phyloP scores from a whole-genome alignment of 352 stramenopile genomes.

The Pythium phragmiticola region DNA sequence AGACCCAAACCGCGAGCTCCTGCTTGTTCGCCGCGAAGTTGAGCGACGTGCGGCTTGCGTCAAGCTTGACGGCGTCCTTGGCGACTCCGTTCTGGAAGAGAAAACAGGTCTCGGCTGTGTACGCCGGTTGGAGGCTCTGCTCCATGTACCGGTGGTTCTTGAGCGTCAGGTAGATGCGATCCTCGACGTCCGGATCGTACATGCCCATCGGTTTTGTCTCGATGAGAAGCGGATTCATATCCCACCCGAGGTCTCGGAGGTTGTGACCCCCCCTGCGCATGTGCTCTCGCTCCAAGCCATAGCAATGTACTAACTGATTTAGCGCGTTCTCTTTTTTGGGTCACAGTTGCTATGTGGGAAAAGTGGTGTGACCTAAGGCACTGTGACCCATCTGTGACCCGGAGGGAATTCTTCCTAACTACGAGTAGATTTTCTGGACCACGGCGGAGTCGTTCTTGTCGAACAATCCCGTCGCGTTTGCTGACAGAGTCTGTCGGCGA shows the following conservation, averaged over 20 bases:
- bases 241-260: background rate
- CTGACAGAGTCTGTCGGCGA: background rate
- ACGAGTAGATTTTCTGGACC: conserved; percentile 3
- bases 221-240: background rate
- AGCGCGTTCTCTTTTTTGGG: too few relatives aligned
- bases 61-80: conserved; percentile 3
- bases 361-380: too few relatives aligned
- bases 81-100: conserved; percentile 11
- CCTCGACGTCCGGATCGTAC: background rate
- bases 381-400: too few relatives aligned
- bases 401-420: too few relatives aligned
- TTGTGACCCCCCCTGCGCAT: too few relatives aligned
- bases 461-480: background rate
- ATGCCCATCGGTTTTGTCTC: background rate
- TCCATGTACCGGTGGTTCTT: conserved; percentile 14
- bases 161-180: background rate
- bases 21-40: conserved; percentile 14
- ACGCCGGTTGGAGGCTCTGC: background rate
- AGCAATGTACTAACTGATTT: too few relatives aligned
- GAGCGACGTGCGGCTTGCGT: background rate
- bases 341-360: too few relatives aligned
- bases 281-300: too few relatives aligned
- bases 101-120: conserved; percentile 2
- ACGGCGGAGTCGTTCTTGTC: background rate
- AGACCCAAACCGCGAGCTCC: conserved; percentile 4